Conservation (phyloP, 1,284 basidiomycete genomes). For the Cystobasidium slooffiae region DNA sequence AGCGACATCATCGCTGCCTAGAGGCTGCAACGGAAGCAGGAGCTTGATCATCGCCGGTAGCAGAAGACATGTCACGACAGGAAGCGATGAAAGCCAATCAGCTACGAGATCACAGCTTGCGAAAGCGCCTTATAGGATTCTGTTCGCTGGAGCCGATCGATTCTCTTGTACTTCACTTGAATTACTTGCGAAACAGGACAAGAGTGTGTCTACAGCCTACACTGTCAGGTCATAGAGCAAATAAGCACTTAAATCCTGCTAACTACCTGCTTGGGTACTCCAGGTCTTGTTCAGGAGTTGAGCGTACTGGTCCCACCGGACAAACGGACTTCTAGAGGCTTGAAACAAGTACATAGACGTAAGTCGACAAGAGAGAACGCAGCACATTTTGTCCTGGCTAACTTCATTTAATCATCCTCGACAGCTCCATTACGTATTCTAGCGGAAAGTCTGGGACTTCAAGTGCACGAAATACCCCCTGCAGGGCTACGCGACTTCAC, state of each 20-base stretch:
- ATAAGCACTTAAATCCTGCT: no score
- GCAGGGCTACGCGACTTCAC: constrained; percentile 45
- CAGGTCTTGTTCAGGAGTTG: constrained; percentile 47
- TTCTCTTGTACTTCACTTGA: constrained; percentile 69
- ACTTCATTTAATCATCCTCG: constrained; percentile 13
- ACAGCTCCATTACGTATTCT: constrained; percentile 48
- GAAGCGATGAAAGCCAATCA: neutral
- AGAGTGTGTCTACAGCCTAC: neutral
- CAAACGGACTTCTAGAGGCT: constrained; percentile 37
- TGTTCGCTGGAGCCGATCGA: constrained; percentile 74
- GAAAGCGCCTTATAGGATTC: constrained; percentile 61
- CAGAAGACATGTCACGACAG: neutral
- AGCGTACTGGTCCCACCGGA: constrained; percentile 50
- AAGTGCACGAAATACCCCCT: constrained; percentile 41
- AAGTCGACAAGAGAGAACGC: neutral
- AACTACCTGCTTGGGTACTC: no score
- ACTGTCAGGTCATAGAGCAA: neutral
- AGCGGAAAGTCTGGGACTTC: constrained; percentile 45
- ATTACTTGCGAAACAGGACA: constrained; percentile 61
- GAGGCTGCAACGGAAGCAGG: no score
- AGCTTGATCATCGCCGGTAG: no score
- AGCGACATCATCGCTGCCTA: neutral
- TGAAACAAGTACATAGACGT: constrained; percentile 47
- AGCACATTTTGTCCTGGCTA: neutral
- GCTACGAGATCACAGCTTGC: neutral